These are phyloP conservation scores for Thermomyces lanuginosus DNA, from an alignment of 2,329 filamentous ascomycete species.

Conservation along the genomic window DNA sequence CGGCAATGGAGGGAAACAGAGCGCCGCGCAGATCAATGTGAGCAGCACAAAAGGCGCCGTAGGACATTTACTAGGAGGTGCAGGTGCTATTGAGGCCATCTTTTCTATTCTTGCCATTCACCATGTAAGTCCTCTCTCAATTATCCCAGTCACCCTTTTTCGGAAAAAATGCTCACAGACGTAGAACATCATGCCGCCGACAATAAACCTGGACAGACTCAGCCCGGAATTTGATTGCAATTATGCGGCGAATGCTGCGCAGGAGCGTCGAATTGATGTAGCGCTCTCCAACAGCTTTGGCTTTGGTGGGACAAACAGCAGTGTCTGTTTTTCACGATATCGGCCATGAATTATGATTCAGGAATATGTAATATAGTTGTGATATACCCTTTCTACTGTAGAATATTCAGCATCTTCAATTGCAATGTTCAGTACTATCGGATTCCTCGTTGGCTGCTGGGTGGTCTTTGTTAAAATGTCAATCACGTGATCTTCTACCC, in stretches of 20 bases:
- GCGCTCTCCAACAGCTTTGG: conserved; percentile 92
- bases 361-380: conserved; percentile 3
- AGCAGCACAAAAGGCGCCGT: conserved; percentile 90
- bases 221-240: conserved; percentile 61
- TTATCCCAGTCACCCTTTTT: not conserved
- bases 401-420: too few species aligned
- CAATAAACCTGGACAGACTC: conserved; percentile 58
- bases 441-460: too few species aligned
- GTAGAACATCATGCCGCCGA: conserved; percentile 67
- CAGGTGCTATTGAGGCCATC: conserved; percentile 77
- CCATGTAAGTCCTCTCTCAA: conserved; percentile 38
- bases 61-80: conserved; percentile 79
- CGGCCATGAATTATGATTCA: conserved; percentile 5
- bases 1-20: conserved; percentile 49
- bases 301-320: conserved; percentile 92
- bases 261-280: conserved; percentile 53
- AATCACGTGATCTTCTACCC: too few species aligned
- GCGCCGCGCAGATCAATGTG: conserved; percentile 53
- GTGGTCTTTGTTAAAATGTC: too few species aligned
- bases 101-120: conserved; percentile 67
- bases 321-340: conserved; percentile 49
- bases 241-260: conserved; percentile 58
- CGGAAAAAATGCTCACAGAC: conserved; percentile 4
- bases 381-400: too few species aligned
- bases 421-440: too few species aligned